A percentile compares a stretch with the other conserved stretches of the same genome.
phyloP scores from a whole-genome alignment of 2,329 filamentous ascomycete species.

The Fusarium longipes region DNA sequence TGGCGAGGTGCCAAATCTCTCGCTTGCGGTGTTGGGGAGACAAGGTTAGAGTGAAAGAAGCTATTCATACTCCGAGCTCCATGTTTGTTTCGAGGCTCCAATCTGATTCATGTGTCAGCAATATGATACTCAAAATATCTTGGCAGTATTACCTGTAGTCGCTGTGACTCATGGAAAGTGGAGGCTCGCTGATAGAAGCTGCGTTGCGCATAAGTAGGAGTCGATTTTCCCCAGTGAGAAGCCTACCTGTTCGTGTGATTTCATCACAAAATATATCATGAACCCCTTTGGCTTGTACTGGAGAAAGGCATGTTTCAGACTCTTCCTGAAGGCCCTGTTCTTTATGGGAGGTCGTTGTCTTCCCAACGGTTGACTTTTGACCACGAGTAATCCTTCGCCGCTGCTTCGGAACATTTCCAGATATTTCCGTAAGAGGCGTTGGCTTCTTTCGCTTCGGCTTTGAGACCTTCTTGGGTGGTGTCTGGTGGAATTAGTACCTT shows the following conservation, averaged over 20 bases:
- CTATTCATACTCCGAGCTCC: constrained; percentile 53
- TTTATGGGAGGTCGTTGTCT: constrained; percentile 31
- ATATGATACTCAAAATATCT: neutral
- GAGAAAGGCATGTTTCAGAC: constrained; percentile 13
- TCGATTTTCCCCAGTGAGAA: neutral
- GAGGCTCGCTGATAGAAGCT: constrained; percentile 44
- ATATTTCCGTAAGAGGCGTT: constrained; percentile 51
- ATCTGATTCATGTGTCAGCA: constrained; percentile 42
- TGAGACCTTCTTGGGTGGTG: constrained; percentile 49
- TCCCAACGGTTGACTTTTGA: constrained; percentile 28
- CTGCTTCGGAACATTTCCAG: constrained; percentile 50
- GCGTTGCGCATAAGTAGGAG: constrained; percentile 28
- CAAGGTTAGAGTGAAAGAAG: constrained; percentile 54
- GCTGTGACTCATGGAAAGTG: constrained; percentile 36
- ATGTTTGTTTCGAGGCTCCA: constrained; percentile 50
- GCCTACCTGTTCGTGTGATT: constrained; percentile 44
- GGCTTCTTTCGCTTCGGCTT: constrained; percentile 50
- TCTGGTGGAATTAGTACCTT: constrained; percentile 25
- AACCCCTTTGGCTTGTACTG: constrained; percentile 36
- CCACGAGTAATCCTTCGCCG: constrained; percentile 40
- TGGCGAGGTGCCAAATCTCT: constrained; percentile 46
- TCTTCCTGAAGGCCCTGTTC: constrained; percentile 31
- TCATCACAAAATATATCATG: constrained; percentile 51
- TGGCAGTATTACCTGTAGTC: constrained; percentile 43
- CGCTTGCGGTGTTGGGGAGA: constrained; percentile 51